Base-by-base conservation (phyloP, 2,329 filamentous ascomycete genomes). In the Beauveria caledonica region DNA sequence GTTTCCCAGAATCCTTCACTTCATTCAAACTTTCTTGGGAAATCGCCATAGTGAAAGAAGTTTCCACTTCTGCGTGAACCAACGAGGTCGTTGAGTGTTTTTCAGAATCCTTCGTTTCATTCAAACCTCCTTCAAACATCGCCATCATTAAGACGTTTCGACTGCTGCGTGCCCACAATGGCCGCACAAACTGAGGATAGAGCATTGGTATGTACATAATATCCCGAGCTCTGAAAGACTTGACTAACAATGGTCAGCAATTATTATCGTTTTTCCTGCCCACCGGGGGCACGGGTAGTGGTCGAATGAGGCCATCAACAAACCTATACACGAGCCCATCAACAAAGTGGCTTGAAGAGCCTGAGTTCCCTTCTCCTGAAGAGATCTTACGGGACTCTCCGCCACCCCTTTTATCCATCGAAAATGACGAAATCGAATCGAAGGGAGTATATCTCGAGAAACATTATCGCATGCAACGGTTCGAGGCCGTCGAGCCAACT, bases 391-490 rank as follows among this genome's bases (percentile, higher is more conserved):
- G 49, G 5, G 10, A 10, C 10, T 13, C 13, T 5, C 15, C 27
- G 1, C 44, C 42, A 5, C 7, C 42, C 3, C 29, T 60, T 17
- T 13, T 50, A 2, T 11, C 3, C 4, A 10, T 60, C 2, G 1
- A 27, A 3, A 19, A 53, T n/a, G n/a, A 53, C 2, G n/a, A 50
- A 1, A n/a, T 60, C 1, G 33, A 9, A 15, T 46, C 58, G 0
- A 86, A 83, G 50, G 78, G 84, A 1, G 76, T 79, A 0, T 96
- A 96, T 61, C 76, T 96, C 0, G 76, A 83, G 36, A 81, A 84
- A 0, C 89, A 95, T 54, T 96, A 94, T 68, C 77, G 84, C 3
- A 80, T 96, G 1, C 78, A 91, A 8, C 81, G 92, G 3, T 88
- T 91, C 67, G 91, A 96, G 68, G 83, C 85, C 0, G 76, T 89